A percentile compares a stretch with the other conserved stretches of the same genome.
phyloP scores from a whole-genome alignment of 2,329 filamentous ascomycete species.

The Fusarium nisikadoi region DNA sequence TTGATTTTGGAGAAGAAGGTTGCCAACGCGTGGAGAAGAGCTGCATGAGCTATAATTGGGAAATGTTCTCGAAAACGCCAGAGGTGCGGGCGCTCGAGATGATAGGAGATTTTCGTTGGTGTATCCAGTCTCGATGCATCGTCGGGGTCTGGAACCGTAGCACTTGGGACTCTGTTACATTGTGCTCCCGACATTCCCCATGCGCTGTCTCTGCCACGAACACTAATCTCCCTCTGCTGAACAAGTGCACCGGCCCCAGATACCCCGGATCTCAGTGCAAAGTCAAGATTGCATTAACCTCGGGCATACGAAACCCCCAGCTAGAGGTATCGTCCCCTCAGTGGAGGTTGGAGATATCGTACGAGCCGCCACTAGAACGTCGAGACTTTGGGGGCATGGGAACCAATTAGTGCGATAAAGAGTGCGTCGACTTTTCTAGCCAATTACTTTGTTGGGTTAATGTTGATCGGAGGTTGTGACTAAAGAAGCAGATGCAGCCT shows the following conservation, averaged over 20 bases:
- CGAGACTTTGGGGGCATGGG: neutral
- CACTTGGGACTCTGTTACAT: conserved; percentile 7
- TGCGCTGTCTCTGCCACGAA: neutral
- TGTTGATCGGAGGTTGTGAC: neutral
- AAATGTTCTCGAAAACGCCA: conserved; percentile 10
- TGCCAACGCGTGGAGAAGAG: conserved; percentile 1
- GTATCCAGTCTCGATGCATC: neutral
- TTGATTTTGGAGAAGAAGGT: conserved; percentile 13
- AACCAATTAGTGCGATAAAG: neutral
- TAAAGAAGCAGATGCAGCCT: conserved; percentile 1
- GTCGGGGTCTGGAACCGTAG: conserved; percentile 5
- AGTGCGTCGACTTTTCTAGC: neutral
- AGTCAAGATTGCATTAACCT: neutral
- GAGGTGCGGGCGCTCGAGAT: neutral
- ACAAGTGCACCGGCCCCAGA: neutral
- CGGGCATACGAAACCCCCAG: neutral
- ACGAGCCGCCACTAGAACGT: conserved; percentile 1
- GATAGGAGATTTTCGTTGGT: neutral
- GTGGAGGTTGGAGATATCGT: conserved; percentile 23
- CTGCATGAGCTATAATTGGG: neutral
- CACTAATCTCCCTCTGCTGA: neutral
- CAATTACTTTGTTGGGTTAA: neutral
- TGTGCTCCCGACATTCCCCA: conserved; percentile 14
- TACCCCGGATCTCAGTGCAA: neutral
- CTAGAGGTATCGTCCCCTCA: neutral